These are phyloP conservation scores for Mycena citricolor DNA, from an alignment of 1,284 basidiomycete genomes.

Conservation along the genomic window DNA sequence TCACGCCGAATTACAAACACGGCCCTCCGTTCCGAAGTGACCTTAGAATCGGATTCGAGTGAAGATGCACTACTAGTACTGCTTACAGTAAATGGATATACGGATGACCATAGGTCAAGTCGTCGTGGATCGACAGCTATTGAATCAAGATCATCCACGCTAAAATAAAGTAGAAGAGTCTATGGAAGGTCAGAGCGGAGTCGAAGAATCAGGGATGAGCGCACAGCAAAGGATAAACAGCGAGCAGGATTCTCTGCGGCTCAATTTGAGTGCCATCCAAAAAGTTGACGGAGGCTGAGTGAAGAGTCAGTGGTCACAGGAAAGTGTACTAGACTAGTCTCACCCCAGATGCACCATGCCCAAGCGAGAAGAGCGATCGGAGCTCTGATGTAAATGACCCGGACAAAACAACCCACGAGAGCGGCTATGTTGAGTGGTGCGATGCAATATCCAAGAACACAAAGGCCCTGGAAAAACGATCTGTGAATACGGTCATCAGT, in stretches of 20 bases:
- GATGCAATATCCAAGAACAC: conserved; percentile 89
- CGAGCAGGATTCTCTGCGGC: conserved; percentile 81
- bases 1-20: no score
- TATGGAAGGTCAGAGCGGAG: conserved; percentile 30
- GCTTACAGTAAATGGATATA: no score
- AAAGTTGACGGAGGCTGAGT: conserved; percentile 87
- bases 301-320: conserved; percentile 13
- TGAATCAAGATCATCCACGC: conserved; percentile 96
- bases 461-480: conserved; percentile 94
- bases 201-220: conserved; percentile 29
- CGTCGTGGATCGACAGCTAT: no score
- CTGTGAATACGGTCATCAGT: conserved; percentile 41
- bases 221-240: conserved; percentile 89
- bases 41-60: no score
- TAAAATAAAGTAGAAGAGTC: conserved; percentile 81
- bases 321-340: conserved; percentile 26
- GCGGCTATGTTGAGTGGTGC: conserved; percentile 89
- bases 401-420: conserved; percentile 83
- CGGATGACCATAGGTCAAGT: no score
- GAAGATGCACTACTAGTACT: no score
- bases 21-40: no score
- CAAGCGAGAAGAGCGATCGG: conserved; percentile 83
- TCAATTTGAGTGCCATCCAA: conserved; percentile 91
- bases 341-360: conserved; percentile 97
- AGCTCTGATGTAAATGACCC: conserved; percentile 79